A percentile compares a stretch with the other conserved stretches of the same genome.
These are phyloP conservation scores for Phytopythium cucurbitacearum DNA, from an alignment of 352 stramenopile species.

Conservation along the genomic window DNA sequence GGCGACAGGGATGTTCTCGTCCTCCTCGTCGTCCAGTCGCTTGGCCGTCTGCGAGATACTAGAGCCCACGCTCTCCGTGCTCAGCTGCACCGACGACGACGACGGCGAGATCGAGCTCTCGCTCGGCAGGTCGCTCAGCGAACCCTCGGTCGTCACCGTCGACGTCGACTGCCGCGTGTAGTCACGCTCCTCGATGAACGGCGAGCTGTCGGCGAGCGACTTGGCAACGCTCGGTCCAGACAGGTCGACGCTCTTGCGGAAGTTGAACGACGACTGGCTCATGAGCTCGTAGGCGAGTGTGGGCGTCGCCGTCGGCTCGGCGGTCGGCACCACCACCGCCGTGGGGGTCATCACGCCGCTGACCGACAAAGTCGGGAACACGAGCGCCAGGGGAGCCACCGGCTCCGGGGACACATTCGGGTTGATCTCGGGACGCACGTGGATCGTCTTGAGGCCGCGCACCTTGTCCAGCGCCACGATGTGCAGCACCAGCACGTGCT, in stretches of 20 bases:
- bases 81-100: not conserved
- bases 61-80: not conserved
- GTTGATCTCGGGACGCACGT: conserved; percentile 73
- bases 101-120: not conserved
- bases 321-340: conserved; percentile 26
- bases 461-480: conserved; percentile 66
- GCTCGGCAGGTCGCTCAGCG: conserved; percentile 3
- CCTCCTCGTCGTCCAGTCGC: conserved; percentile 5
- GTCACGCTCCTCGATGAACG: conserved; percentile 47
- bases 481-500: conserved; percentile 67
- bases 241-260: conserved; percentile 26
- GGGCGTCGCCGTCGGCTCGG: conserved; percentile 17
- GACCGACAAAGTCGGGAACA: conserved; percentile 68
- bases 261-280: conserved; percentile 59
- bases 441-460: conserved; percentile 42
- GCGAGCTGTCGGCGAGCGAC: conserved; percentile 34
- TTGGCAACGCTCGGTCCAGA: conserved; percentile 4
- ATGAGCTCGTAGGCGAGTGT: conserved; percentile 32
- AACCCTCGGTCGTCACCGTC: not conserved
- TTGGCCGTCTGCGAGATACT: not conserved
- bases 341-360: conserved; percentile 36
- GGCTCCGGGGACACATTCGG: conserved; percentile 81
- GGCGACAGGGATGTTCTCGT: conserved; percentile 47
- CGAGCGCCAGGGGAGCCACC: conserved; percentile 51
- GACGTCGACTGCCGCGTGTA: conserved; percentile 27